These are phyloP conservation scores for Tephrocybe sp. DNA, from an alignment of 768 basidiomycete genomes.

Conservation along the genomic window DNA sequence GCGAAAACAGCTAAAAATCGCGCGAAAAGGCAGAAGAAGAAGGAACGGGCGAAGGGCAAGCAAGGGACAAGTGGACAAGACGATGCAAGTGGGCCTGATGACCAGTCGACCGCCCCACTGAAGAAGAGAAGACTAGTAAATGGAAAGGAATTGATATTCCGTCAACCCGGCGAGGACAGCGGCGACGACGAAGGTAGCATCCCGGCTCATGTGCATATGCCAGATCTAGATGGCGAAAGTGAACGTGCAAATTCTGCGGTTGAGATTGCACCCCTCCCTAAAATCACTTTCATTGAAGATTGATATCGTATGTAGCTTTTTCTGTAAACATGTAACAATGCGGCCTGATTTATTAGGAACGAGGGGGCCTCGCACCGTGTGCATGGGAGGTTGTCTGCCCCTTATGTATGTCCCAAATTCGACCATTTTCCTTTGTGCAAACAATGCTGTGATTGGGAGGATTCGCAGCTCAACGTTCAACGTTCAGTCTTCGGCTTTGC, in stretches of 20 bases:
- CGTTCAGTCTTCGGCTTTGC: no score
- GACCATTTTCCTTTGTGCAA: no score
- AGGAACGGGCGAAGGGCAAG: slow-evolving; percentile 59
- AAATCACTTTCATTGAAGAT: slow-evolving; percentile 10
- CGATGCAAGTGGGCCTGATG: slow-evolving; percentile 16
- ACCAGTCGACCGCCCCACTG: slow-evolving; percentile 40
- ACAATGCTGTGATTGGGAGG: no score
- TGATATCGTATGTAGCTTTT: not conserved
- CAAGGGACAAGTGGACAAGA: slow-evolving; percentile 25
- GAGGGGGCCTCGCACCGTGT: no score
- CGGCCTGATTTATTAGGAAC: no score
- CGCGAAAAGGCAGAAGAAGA: slow-evolving; percentile 91
- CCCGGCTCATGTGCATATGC: not conserved
- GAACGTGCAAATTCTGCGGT: not conserved
- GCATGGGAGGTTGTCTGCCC: no score
- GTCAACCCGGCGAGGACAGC: slow-evolving; percentile 41
- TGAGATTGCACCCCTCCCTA: slow-evolving; percentile 6
- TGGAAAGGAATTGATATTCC: slow-evolving; percentile 65
- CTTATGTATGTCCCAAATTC: not conserved
- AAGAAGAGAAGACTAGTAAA: slow-evolving; percentile 84
- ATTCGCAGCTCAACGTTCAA: no score
- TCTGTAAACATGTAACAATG: not conserved
- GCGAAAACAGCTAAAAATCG: slow-evolving; percentile 95
- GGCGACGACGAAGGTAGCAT: slow-evolving; percentile 26
- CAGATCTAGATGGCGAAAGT: no score